phyloP scores from a whole-genome alignment of 2,329 filamentous ascomycete genomes.

The Hyphodiscus sp. region DNA sequence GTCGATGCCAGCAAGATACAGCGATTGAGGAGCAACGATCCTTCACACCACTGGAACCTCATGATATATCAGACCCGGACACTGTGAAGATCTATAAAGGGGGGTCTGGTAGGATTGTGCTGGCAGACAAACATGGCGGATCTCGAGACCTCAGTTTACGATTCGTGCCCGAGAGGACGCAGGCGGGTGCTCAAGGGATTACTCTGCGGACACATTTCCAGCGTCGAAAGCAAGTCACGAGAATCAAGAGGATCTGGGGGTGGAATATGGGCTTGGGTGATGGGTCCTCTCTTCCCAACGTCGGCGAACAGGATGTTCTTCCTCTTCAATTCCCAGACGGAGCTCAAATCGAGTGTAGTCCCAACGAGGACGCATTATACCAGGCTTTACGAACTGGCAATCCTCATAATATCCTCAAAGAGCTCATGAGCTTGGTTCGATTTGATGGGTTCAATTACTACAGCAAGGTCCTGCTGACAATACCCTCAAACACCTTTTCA shows the following conservation, averaged over 20 bases:
- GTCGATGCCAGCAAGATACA: neutral
- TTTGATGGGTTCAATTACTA: conserved; percentile 12
- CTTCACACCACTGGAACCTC: neutral
- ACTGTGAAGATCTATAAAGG: neutral
- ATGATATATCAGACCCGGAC: neutral
- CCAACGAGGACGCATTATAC: conserved; percentile 1
- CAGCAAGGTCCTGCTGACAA: conserved; percentile 28
- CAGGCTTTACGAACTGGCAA: conserved; percentile 11
- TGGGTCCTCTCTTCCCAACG: neutral
- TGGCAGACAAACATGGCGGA: neutral
- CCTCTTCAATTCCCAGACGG: neutral
- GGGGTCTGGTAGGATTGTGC: neutral
- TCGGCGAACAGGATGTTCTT: conserved; percentile 1
- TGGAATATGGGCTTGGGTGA: neutral
- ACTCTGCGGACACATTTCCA: neutral
- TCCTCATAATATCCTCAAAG: conserved; percentile 11
- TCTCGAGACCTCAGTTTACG: neutral
- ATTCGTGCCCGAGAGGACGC: neutral
- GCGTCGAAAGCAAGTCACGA: neutral
- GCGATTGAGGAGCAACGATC: neutral
- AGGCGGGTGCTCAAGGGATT: neutral
- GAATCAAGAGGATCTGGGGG: neutral
- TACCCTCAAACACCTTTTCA: conserved; percentile 53
- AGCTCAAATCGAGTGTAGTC: neutral
- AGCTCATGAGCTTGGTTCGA: conserved; percentile 8